Conservation (phyloP, 164 flowering plant species). For the Santalum album region DNA sequence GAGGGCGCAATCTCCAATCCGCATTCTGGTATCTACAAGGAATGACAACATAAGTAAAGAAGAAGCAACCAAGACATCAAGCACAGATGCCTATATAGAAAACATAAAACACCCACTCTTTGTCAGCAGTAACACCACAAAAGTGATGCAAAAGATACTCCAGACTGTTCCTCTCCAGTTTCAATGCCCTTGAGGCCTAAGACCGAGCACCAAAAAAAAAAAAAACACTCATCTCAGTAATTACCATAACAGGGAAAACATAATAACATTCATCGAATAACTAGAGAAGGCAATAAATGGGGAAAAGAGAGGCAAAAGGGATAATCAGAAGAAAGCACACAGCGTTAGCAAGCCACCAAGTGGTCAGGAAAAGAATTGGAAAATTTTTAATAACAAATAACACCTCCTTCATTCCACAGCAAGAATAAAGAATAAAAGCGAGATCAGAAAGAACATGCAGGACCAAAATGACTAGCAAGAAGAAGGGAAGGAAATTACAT, state of each 20-base stretch:
- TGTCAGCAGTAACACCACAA: conserved; percentile 87
- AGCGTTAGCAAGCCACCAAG: too few species aligned
- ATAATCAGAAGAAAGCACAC: too few species aligned
- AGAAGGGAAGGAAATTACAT: too few species aligned
- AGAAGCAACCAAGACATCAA: background rate
- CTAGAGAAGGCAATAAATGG: background rate
- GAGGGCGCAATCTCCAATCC: conserved; percentile 94
- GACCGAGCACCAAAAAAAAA: background rate
- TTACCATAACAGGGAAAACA: conserved; percentile 1
- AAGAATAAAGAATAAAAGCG: too few species aligned
- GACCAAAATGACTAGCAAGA: too few species aligned
- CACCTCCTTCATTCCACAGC: too few species aligned
- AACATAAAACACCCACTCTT: conserved; percentile 50
- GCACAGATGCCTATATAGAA: background rate
- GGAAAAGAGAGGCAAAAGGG: background rate
- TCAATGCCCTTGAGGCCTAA: conserved; percentile 89
- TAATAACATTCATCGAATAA: background rate
- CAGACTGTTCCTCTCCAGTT: conserved; percentile 83
- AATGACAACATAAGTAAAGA: conserved; percentile 7
- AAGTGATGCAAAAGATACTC: conserved; percentile 74
- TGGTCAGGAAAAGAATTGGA: too few species aligned
- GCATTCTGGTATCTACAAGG: conserved; percentile 91
- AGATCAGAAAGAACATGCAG: too few species aligned
- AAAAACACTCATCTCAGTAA: background rate
- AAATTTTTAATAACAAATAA: too few species aligned